A percentile compares a stretch with the other conserved stretches of the same genome.
Conservation (phyloP, 2,329 filamentous ascomycete species). For the Neofusicoccum cordaticola region DNA sequence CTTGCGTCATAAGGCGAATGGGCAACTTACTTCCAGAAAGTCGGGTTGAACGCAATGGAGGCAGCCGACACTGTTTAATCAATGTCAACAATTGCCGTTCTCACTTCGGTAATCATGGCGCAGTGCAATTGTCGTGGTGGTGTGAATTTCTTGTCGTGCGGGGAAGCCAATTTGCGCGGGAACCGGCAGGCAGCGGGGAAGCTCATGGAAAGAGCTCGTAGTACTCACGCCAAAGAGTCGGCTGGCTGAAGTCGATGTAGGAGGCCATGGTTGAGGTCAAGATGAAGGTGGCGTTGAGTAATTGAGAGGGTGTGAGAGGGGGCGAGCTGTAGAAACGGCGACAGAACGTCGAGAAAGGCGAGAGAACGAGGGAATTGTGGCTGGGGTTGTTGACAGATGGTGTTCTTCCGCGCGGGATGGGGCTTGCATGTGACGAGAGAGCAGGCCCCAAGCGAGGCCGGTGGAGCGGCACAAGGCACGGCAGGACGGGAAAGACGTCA, state of each 20-base stretch:
- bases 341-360: constrained; percentile 27
- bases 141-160: neutral
- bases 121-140: neutral
- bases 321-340: constrained; percentile 24
- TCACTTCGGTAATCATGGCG: no score
- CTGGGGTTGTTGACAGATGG: constrained; percentile 22
- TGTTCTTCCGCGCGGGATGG: constrained; percentile 9
- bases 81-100: neutral
- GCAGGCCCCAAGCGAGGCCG: neutral
- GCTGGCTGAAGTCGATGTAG: constrained; percentile 45
- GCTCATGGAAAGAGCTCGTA: neutral
- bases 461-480: neutral
- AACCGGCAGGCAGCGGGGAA: neutral
- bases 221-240: constrained; percentile 47
- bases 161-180: neutral
- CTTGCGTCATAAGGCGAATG: constrained; percentile 8
- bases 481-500: neutral
- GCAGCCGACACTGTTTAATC: constrained; percentile 65
- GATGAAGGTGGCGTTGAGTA: neutral
- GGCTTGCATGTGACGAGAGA: constrained; percentile 10
- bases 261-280: constrained; percentile 20
- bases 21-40: constrained; percentile 94
- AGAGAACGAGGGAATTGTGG: constrained; percentile 26
- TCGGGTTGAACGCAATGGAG: constrained; percentile 89
- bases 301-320: neutral